Evolutionary conservation across 805 yeast genomes (phyloP), one percentile per base, ranked within the genome.

Genomic region (Cyberlindnera maritima): DNA sequence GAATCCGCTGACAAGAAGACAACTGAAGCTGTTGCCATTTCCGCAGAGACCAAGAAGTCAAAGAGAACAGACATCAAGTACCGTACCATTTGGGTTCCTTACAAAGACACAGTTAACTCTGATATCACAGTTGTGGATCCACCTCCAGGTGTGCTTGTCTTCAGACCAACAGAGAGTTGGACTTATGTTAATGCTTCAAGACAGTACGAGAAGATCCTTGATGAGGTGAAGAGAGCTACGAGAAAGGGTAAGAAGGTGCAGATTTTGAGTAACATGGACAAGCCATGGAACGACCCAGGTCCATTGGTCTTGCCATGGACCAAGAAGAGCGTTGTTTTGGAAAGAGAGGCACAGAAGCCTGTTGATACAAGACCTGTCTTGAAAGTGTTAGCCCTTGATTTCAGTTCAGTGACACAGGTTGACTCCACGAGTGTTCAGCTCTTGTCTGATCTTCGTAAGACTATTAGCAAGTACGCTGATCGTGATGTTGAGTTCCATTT

Each of bases 241-340:
- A 76, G 76, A 56, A 77, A 85, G 43, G 90, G 90, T 25, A 72
- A 74, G 43, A 54, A 69, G n/a, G 53, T 63, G 9, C 55, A 52
- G 7, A 59, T 55, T n/a, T 52, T 61, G 41, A 64, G 57, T 47
- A 60, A 71, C 56, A 55, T 71, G 48, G 83, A 84, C 47, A 77
- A 90, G 53, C 91, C 96, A 17, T 91, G 97, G 96, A 90, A 90
- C 62, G 92, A 90, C 60, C 90, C 90, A 15, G 95, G 95, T 53
- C 87, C 80, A 29, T 68, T 72, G 29, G 50, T 50, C 2, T 60
- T 63, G 18, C 59, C 57, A 37, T 54, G 57, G 50, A 55, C 49
- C 28, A 53, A 58, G 28, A 33, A 57, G 59, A 29, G 56, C 50
- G 36, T 59, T 47, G 15, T 39, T 18, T 6, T 35, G n/a, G 53